Evolutionary conservation across 1,139 yeast species (phyloP).

Genomic region (Sugiyamaella castrensis): DNA sequence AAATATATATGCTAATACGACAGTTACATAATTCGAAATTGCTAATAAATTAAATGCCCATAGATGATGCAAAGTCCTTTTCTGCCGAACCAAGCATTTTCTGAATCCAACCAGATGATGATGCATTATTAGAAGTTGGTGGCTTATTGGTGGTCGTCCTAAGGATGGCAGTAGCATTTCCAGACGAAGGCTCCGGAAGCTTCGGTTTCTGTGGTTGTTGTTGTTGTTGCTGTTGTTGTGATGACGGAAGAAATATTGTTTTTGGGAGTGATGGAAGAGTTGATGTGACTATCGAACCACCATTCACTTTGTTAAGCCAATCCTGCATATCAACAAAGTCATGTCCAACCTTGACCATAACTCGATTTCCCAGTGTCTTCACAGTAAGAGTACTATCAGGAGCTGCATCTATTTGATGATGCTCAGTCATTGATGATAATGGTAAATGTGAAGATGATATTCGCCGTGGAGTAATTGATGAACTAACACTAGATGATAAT

Average conservation of each 20-base stretch:
- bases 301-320: constrained; percentile 28
- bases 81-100: constrained; percentile 14
- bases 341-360: constrained; percentile 33
- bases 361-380: constrained; percentile 31
- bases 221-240: not conserved
- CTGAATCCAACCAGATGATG: constrained; percentile 8
- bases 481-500: constrained; percentile 1
- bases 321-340: constrained; percentile 36
- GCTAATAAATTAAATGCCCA: constrained; percentile 10
- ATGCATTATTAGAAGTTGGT: not conserved
- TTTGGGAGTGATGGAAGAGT: not conserved
- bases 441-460: not conserved
- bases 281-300: not conserved
- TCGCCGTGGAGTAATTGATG: not conserved
- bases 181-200: not conserved
- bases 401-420: constrained; percentile 1
- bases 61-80: constrained; percentile 12
- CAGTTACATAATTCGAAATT: too few species aligned
- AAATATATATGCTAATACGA: too few species aligned
- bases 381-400: constrained; percentile 26
- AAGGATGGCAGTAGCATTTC: not conserved
- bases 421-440: not conserved
- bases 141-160: not conserved
- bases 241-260: not conserved
- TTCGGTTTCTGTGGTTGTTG: not conserved